A percentile compares a stretch with the other conserved stretches of the same genome.
phyloP scores from a whole-genome alignment of 1,284 basidiomycete genomes.

The Irpex sp. region DNA sequence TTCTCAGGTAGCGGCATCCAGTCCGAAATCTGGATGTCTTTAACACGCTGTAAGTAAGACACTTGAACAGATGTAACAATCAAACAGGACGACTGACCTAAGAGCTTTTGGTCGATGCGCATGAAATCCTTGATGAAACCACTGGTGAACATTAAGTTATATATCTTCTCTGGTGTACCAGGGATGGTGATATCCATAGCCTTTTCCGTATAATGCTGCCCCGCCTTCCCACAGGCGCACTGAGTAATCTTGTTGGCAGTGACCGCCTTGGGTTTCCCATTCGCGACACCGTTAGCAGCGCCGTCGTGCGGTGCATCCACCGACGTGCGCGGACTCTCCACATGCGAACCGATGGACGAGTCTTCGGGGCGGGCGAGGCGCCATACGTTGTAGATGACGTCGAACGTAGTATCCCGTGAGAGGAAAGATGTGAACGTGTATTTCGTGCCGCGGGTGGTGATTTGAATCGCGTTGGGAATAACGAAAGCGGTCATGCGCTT shows the following conservation, averaged over 20 bases:
- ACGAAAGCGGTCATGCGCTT: conserved; percentile 99
- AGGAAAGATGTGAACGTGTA: conserved; percentile 97
- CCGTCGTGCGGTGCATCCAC: conserved; percentile 18
- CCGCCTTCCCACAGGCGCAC: conserved; percentile 74
- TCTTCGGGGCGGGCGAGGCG: conserved; percentile 83
- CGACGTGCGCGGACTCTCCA: conserved; percentile 21
- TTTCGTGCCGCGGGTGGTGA: conserved; percentile 79
- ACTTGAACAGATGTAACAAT: no score
- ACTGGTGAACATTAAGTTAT: conserved; percentile 95
- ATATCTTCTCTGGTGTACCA: conserved; percentile 91
- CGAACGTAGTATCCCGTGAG: conserved; percentile 92
- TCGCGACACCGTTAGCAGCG: conserved; percentile 10
- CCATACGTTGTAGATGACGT: conserved; percentile 97
- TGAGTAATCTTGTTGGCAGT: conserved; percentile 52
- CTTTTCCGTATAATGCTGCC: conserved; percentile 70
- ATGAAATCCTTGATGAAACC: conserved; percentile 96
- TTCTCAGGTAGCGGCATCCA: conserved; percentile 71
- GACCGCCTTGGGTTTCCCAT: conserved; percentile 12
- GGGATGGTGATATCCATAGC: conserved; percentile 82
- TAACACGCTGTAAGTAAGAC: neutral
- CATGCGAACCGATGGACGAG: conserved; percentile 32
- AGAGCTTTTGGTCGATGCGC: conserved; percentile 84
- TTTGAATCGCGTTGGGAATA: conserved; percentile 96
- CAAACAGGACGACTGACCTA: conserved; percentile 49
- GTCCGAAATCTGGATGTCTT: conserved; percentile 91